Conservation (phyloP, 2,329 filamentous ascomycete genomes). For the Colletotrichum australisinense region DNA sequence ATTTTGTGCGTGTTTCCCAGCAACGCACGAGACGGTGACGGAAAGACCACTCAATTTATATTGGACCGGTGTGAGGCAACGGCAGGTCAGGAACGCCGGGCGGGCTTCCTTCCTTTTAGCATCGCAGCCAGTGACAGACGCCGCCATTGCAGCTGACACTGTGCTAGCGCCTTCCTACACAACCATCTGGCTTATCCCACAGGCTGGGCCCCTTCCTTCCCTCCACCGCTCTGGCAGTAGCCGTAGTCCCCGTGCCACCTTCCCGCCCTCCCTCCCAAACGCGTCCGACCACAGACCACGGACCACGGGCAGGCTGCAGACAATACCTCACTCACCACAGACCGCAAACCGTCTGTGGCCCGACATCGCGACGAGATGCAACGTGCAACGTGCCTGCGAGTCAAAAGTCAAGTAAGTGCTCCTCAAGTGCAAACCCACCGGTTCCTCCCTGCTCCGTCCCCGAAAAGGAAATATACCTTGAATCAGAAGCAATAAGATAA, state of each 20-base stretch:
- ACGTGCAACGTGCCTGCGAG: not conserved
- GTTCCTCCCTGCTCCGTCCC: not conserved
- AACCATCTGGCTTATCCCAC: not conserved
- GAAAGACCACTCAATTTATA: not conserved
- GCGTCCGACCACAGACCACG: not conserved
- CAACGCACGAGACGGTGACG: conserved; percentile 26
- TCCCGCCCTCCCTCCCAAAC: conserved; percentile 28
- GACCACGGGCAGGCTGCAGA: not conserved
- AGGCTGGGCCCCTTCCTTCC: not conserved
- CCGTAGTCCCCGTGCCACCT: conserved; percentile 11
- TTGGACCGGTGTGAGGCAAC: not conserved
- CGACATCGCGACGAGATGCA: not conserved
- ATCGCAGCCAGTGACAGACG: conserved; percentile 14
- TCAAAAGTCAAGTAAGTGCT: not conserved
- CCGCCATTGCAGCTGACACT: conserved; percentile 19
- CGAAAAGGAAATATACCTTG: not conserved
- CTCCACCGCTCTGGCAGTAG: not conserved
- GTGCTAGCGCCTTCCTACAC: conserved; percentile 15
- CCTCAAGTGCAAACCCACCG: not conserved
- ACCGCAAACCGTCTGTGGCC: not conserved
- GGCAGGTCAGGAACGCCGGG: not conserved
- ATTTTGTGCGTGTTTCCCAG: conserved; percentile 30
- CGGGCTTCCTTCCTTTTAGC: conserved; percentile 4
- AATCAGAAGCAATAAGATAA: not conserved
- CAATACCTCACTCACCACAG: not conserved